A percentile compares a stretch with the other conserved stretches of the same genome.
These are phyloP conservation scores for Chrysoporthe puriensis DNA, from an alignment of 2,329 filamentous ascomycete genomes.

Conservation along the genomic window DNA sequence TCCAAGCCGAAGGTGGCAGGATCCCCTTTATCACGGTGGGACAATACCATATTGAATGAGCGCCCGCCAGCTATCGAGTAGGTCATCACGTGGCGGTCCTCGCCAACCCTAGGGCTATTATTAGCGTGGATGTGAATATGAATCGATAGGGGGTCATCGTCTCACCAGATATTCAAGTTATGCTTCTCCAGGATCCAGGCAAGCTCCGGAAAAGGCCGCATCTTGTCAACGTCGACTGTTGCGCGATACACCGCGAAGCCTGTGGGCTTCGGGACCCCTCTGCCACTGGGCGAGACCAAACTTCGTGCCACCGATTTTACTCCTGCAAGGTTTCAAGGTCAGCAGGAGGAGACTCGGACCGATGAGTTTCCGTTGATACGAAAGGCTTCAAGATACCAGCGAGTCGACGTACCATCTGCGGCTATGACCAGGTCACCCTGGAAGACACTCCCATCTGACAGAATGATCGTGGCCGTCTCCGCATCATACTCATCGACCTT, in stretches of 20 bases:
- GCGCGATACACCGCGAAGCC: constrained; percentile 48
- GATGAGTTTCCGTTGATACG: too few relatives aligned
- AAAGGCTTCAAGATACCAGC: not conserved
- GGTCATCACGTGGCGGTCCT: constrained; percentile 49
- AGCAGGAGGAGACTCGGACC: not conserved
- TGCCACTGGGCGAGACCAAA: constrained; percentile 25
- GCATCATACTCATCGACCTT: constrained; percentile 33
- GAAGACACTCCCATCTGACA: constrained; percentile 33
- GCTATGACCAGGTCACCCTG: constrained; percentile 41
- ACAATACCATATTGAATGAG: constrained; percentile 51
- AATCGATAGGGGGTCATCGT: not conserved
- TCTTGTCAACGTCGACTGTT: constrained; percentile 42
- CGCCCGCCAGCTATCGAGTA: constrained; percentile 47
- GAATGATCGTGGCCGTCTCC: constrained; percentile 30
- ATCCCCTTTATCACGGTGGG: constrained; percentile 44
- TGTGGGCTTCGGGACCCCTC: constrained; percentile 33
- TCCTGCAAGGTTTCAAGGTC: constrained; percentile 26
- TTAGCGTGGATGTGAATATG: not conserved
- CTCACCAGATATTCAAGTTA: constrained; percentile 44
- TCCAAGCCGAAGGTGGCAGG: constrained; percentile 36
- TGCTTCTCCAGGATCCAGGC: constrained; percentile 45
- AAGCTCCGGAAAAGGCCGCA: constrained; percentile 41
- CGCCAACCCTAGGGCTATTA: constrained; percentile 41
- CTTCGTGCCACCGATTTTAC: constrained; percentile 38
- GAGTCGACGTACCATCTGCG: constrained; percentile 38